Evolutionary conservation across 768 basidiomycete genomes (phyloP).

Genomic region (Tulasnella sp.): DNA sequence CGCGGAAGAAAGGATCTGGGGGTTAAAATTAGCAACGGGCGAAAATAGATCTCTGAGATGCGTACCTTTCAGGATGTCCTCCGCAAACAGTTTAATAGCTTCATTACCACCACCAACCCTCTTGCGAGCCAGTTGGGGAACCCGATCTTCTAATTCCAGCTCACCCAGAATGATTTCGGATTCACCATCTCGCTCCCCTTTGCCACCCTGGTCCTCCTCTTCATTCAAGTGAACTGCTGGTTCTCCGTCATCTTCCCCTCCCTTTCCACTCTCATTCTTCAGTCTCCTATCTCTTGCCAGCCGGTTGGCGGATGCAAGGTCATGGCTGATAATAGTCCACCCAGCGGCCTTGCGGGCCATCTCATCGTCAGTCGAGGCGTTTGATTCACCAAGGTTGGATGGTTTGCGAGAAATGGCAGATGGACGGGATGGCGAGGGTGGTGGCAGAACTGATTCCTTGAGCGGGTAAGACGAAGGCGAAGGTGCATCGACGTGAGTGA

Average conservation of each 20-base stretch:
- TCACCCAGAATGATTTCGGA: constrained; percentile 70
- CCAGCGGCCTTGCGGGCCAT: constrained; percentile 27
- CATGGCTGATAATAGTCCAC: constrained; percentile 66
- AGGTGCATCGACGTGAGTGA: constrained; percentile 72
- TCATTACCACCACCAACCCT: constrained; percentile 30
- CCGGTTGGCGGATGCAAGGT: constrained; percentile 1
- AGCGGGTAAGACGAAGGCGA: constrained; percentile 72
- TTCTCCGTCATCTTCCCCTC: constrained; percentile 32
- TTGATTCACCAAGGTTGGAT: constrained; percentile 48
- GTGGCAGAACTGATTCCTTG: constrained; percentile 32
- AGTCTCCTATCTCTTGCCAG: constrained; percentile 31
- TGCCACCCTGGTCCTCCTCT: constrained; percentile 33
- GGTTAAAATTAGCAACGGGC: constrained; percentile 26
- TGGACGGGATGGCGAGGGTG: constrained; percentile 25
- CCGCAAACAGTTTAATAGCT: constrained; percentile 61
- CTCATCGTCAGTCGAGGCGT: not conserved
- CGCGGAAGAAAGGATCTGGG: constrained; percentile 22
- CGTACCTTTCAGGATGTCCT: constrained; percentile 73
- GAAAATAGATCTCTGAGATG: no score
- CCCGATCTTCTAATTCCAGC: constrained; percentile 53
- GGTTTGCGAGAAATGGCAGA: constrained; percentile 37
- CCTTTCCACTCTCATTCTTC: constrained; percentile 22
- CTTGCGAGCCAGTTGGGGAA: constrained; percentile 5
- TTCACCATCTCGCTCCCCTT: constrained; percentile 59
- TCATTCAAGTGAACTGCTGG: constrained; percentile 31